These are phyloP conservation scores for Aaosphaeria arxii DNA, from an alignment of 2,329 filamentous ascomycete genomes.

Conservation along the genomic window DNA sequence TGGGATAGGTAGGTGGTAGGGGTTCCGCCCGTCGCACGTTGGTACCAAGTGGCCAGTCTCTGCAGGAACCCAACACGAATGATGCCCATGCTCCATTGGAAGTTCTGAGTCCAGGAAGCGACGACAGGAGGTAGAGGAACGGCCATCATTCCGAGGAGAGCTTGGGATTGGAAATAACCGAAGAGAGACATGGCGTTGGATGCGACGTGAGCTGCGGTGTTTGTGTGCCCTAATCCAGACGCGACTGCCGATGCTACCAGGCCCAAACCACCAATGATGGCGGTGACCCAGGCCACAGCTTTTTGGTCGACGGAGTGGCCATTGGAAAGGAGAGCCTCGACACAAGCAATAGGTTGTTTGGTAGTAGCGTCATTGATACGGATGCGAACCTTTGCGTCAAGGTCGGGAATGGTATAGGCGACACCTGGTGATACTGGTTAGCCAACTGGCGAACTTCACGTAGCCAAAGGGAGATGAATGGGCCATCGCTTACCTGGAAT, in stretches of 20 bases:
- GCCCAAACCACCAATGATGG: conserved; percentile 80
- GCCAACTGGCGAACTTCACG: conserved; percentile 3
- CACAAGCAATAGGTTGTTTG: conserved; percentile 70
- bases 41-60: conserved; percentile 89
- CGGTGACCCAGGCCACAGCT: conserved; percentile 85
- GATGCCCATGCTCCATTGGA: conserved; percentile 97
- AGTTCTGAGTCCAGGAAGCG: conserved; percentile 92
- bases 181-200: conserved; percentile 93
- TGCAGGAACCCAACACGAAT: conserved; percentile 87
- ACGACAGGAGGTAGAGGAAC: conserved; percentile 84
- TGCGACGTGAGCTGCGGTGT: conserved; percentile 91
- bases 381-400: conserved; percentile 81
- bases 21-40: conserved; percentile 84
- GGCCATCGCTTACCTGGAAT: conserved; percentile 63
- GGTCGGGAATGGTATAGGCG: conserved; percentile 84
- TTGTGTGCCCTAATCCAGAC: conserved; percentile 86
- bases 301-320: conserved; percentile 87
- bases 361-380: conserved; percentile 71
- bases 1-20: conserved; percentile 76
- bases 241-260: conserved; percentile 83
- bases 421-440: conserved; percentile 53
- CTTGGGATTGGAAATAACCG: conserved; percentile 90
- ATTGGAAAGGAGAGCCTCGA: conserved; percentile 85
- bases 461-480: neutral
- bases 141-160: conserved; percentile 81